Evolutionary conservation across 129 eudicot species (phyloP).

Genomic region (Rutidosis leptorrhynchoides): DNA sequence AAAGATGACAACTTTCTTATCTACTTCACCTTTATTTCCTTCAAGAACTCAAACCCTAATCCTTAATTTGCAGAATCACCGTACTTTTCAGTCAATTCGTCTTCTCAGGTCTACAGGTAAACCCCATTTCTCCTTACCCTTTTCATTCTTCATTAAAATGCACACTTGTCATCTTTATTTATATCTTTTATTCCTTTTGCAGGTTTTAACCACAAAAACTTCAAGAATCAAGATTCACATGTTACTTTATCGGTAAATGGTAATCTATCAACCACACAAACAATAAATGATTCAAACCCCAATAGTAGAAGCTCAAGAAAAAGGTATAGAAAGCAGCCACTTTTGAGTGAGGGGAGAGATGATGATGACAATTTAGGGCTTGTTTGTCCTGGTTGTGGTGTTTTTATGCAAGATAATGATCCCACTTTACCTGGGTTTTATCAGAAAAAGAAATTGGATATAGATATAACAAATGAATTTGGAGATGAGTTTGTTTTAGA

Average conservation of each 20-base stretch:
- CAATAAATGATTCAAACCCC: slow-evolving; percentile 26
- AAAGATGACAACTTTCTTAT: slow-evolving; percentile 54
- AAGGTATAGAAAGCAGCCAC: slow-evolving; percentile 37
- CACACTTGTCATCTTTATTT: slow-evolving; percentile 18
- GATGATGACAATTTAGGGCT: slow-evolving; percentile 67
- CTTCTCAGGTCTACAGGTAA: slow-evolving; percentile 40
- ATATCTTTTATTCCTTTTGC: slow-evolving; percentile 1
- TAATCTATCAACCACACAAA: slow-evolving; percentile 35
- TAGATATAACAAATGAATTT: slow-evolving; percentile 25
- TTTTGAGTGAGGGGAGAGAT: slow-evolving; percentile 93
- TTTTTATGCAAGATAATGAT: slow-evolving; percentile 94
- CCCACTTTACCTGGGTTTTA: slow-evolving; percentile 78
- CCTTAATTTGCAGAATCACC: slow-evolving; percentile 30
- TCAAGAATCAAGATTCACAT: slow-evolving; percentile 21
- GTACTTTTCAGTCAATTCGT: slow-evolving; percentile 12
- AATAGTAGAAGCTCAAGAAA: slow-evolving; percentile 35
- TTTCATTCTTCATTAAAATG: slow-evolving; percentile 19
- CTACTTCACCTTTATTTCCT: slow-evolving; percentile 39
- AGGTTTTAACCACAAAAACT: slow-evolving; percentile 26
- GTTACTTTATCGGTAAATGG: slow-evolving; percentile 36
- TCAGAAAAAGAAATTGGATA: slow-evolving; percentile 58
- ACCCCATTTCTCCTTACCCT: slow-evolving; percentile 8
- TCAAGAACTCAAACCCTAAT: slow-evolving; percentile 30
- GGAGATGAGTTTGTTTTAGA: slow-evolving; percentile 25
- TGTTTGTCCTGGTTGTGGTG: slow-evolving; percentile 96